Evolutionary conservation across 1,284 basidiomycete genomes (phyloP).

Genomic region (Dichomitus squalens): DNA sequence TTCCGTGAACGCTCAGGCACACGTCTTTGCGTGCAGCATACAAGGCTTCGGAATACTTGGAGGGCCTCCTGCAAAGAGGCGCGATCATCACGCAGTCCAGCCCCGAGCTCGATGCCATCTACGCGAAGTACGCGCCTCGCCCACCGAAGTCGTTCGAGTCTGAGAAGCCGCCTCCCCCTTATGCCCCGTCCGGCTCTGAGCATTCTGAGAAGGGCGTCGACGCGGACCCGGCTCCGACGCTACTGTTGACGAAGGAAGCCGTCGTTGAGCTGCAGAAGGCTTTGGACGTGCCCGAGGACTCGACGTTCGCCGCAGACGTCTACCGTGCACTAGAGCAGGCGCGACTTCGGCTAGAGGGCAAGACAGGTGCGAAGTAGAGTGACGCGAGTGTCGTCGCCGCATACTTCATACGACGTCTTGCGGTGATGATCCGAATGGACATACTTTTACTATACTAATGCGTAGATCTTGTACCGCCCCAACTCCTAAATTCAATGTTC

Average conservation of each 20-base stretch:
- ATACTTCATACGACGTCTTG: background rate
- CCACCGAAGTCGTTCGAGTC: slow-evolving; percentile 2
- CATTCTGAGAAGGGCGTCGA: background rate
- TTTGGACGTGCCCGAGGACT: slow-evolving; percentile 46
- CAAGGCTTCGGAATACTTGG: slow-evolving; percentile 70
- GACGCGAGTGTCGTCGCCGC: background rate
- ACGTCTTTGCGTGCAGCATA: slow-evolving; percentile 50
- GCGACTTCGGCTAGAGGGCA: slow-evolving; percentile 28
- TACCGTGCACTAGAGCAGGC: slow-evolving; percentile 68
- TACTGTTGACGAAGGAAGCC: slow-evolving; percentile 53
- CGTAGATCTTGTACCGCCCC: background rate
- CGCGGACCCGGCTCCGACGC: slow-evolving; percentile 12
- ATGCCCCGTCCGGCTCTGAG: background rate
- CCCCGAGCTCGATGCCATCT: slow-evolving; percentile 58
- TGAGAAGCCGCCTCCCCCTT: background rate
- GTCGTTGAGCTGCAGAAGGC: slow-evolving; percentile 51
- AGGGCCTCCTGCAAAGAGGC: slow-evolving; percentile 55
- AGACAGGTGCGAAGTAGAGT: background rate
- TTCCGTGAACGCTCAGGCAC: background rate
- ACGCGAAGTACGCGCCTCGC: slow-evolving; percentile 41
- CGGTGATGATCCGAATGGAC: background rate
- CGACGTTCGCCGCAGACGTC: slow-evolving; percentile 52
- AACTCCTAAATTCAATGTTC: background rate
- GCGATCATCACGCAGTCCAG: slow-evolving; percentile 58
- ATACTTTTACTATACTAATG: background rate